These are phyloP conservation scores for Rhizomucor pusillus DNA, from an alignment of 371 early-diverging fungal species.

Conservation along the genomic window DNA sequence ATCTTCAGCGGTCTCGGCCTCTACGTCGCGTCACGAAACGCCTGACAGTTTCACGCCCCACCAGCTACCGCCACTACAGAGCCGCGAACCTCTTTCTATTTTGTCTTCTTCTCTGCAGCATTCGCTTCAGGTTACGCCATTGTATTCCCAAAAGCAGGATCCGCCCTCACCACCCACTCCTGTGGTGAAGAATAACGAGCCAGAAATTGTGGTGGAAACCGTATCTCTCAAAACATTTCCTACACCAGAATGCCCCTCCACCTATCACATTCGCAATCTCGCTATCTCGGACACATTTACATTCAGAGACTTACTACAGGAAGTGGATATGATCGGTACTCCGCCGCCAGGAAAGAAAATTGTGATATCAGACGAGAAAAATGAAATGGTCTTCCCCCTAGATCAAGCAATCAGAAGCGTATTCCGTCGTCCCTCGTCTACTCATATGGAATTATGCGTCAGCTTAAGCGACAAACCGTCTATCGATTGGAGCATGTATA, in stretches of 20 bases:
- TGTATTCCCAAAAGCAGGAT: constrained; percentile 1
- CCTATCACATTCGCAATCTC: constrained; percentile 42
- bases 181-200: neutral
- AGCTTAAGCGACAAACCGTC: constrained; percentile 38
- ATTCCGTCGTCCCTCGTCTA: constrained; percentile 24
- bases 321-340: constrained; percentile 38
- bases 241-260: constrained; percentile 6
- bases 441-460: constrained; percentile 43
- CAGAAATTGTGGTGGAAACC: constrained; percentile 29
- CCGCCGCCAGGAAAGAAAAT: constrained; percentile 49
- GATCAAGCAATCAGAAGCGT: constrained; percentile 44
- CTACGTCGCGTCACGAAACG: constrained; percentile 15
- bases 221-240: constrained; percentile 36
- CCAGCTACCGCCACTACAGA: constrained; percentile 18
- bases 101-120: constrained; percentile 10
- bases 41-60: constrained; percentile 13
- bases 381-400: constrained; percentile 39
- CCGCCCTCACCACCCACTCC: constrained; percentile 14
- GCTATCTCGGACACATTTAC: constrained; percentile 50
- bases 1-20: constrained; percentile 13
- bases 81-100: constrained; percentile 9
- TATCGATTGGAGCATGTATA: constrained; percentile 41
- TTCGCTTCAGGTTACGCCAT: constrained; percentile 10
- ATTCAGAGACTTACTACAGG: constrained; percentile 41
- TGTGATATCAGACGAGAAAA: constrained; percentile 36